phyloP scores from a whole-genome alignment of 1,284 basidiomycete genomes.

The Naganishia sp. region DNA sequence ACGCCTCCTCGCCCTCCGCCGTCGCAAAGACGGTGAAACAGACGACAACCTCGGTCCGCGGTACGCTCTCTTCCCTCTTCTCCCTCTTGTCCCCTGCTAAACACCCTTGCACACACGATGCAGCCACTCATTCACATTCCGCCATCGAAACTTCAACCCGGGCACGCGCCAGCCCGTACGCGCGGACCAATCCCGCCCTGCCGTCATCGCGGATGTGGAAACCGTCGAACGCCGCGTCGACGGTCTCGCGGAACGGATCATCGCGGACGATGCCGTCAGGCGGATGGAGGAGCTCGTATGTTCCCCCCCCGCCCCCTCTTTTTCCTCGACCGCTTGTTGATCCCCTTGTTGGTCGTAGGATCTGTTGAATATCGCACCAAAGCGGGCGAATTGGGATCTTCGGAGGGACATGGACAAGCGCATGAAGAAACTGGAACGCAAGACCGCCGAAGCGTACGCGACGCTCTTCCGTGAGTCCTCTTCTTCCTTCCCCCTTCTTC shows the following conservation, averaged over 20 bases:
- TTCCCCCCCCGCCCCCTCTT: constrained; percentile 32
- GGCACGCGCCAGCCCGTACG: constrained; percentile 74
- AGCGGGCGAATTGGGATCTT: constrained; percentile 94
- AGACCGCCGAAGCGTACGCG: constrained; percentile 88
- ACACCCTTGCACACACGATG: constrained; percentile 1
- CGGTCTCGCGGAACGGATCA: constrained; percentile 79
- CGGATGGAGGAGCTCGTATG: constrained; percentile 82
- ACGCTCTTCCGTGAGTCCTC: constrained; percentile 77
- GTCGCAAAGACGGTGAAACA: constrained; percentile 66
- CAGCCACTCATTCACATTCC: constrained; percentile 63
- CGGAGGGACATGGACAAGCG: constrained; percentile 92
- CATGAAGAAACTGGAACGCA: constrained; percentile 79
- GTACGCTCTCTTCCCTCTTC: constrained; percentile 2
- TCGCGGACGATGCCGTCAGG: constrained; percentile 79
- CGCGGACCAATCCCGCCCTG: constrained; percentile 49
- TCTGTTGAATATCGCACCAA: constrained; percentile 93
- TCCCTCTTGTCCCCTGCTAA: too few relatives aligned
- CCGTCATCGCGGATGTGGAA: constrained; percentile 58
- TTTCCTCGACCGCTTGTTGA: neutral
- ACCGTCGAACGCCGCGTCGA: constrained; percentile 85
- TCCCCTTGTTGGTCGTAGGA: constrained; percentile 62
- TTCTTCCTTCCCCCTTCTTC: neutral
- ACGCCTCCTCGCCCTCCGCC: constrained; percentile 76
- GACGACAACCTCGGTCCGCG: constrained; percentile 35
- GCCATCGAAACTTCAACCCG: constrained; percentile 82